Conservation (phyloP, 2,329 filamentous ascomycete genomes). For the Chrysosphaeria jannelii region DNA sequence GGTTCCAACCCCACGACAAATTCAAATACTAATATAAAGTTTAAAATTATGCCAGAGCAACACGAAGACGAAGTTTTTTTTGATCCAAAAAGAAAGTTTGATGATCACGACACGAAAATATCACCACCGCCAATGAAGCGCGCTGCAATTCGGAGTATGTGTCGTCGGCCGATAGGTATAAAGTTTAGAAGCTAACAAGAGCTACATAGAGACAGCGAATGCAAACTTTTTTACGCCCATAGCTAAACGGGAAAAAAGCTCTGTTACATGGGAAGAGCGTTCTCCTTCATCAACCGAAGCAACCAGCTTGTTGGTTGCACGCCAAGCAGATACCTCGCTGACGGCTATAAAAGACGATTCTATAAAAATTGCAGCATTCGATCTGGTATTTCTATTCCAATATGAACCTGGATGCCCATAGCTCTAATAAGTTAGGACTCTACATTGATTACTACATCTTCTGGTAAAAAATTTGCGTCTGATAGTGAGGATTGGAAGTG, state of each 20-base stretch:
- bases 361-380: constrained; percentile 44
- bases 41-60: too few species aligned
- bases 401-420: too few species aligned
- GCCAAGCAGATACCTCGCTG: constrained; percentile 13
- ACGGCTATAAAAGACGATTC: background rate
- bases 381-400: constrained; percentile 15
- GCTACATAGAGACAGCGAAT: constrained; percentile 28
- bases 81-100: constrained; percentile 1
- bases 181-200: background rate
- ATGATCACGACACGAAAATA: constrained; percentile 11
- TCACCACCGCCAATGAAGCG: constrained; percentile 9
- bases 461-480: constrained; percentile 48
- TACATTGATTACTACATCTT: constrained; percentile 53
- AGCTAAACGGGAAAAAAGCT: constrained; percentile 59
- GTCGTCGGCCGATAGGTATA: background rate
- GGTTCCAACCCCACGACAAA: too few species aligned
- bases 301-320: constrained; percentile 37
- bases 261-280: constrained; percentile 40
- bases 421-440: constrained; percentile 33
- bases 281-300: constrained; percentile 17
- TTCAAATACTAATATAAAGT: too few species aligned
- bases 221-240: constrained; percentile 66
- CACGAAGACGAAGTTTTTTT: too few species aligned
- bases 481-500: constrained; percentile 70
- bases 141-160: background rate